Conservation (phyloP, 2,329 filamentous ascomycete species). For the Colletotrichum musicola region DNA sequence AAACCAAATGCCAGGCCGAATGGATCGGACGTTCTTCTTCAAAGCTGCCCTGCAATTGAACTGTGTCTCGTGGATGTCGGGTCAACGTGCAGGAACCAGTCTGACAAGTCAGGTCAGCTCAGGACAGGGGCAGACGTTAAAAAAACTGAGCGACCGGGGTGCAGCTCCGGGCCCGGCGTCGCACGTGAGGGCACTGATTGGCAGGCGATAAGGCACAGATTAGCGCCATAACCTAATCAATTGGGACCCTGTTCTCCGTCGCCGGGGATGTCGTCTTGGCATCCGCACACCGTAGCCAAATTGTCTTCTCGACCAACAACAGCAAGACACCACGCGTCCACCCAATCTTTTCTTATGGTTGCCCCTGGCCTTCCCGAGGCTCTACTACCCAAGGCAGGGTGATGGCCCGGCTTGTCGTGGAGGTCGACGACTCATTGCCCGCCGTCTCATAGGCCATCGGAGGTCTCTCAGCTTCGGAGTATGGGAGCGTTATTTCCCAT, state of each 20-base stretch:
- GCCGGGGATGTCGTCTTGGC: slow-evolving; percentile 11
- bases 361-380: background rate
- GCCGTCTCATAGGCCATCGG: background rate
- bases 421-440: slow-evolving; percentile 1
- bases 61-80: background rate
- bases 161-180: slow-evolving; percentile 9
- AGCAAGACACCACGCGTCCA: slow-evolving; percentile 30
- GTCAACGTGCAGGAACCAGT: background rate
- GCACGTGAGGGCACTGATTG: slow-evolving; percentile 39
- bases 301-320: slow-evolving; percentile 20
- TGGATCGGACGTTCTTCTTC: background rate
- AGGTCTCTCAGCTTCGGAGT: background rate
- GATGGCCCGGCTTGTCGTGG: slow-evolving; percentile 9
- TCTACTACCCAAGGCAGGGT: slow-evolving; percentile 10
- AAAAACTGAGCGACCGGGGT: slow-evolving; percentile 7
- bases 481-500: background rate
- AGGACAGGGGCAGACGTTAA: background rate
- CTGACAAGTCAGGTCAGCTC: background rate
- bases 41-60: background rate
- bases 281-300: slow-evolving; percentile 20
- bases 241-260: background rate
- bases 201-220: slow-evolving; percentile 35
- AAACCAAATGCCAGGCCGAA: background rate
- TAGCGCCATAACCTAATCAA: slow-evolving; percentile 27
- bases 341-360: background rate